Evolutionary conservation across 2,329 filamentous ascomycete genomes (phyloP), one percentile per base, ranked within the genome.

Genomic region (Didymella sp.): DNA sequence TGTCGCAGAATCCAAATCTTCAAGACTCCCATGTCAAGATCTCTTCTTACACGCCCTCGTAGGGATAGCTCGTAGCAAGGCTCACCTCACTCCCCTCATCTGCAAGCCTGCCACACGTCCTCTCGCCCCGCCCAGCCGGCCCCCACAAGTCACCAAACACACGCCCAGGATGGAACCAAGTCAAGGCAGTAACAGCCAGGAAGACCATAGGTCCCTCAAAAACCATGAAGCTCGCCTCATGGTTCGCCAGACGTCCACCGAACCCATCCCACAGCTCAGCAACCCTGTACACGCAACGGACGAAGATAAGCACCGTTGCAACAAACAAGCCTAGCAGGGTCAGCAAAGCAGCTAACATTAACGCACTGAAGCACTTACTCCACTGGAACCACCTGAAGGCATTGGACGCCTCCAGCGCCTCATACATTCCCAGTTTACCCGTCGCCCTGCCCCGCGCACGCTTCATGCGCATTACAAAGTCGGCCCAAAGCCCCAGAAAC

Each of bases 191-290:
- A n/a, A 75, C 73, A 0, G 82, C 80, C 30, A 81, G 64, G 2
- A 73, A 73, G 48, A 85, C 80, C 77, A 84, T 79, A 1, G 78
- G 77, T 2, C 81, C 81, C 58, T 84, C 82, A 4, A 84, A 71
- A n/a, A 80, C 72, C 76, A 84, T 79, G 62, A 83, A 82, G 13
- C 75, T 74, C 12, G 71, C 61, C 62, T 84, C 75, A 37, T 82
- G 63, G 60, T 82, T 81, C 61, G 79, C 80, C 31, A 82, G 66
- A 11, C 69, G 45, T 46, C 78, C 74, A 30, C 61, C 59, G 67
- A 80, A 82, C 11, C 80, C 80, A 19, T 76, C 71, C 52, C 76
- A 72, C 19, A 82, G 74, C 70, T 83, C 80, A 15, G 11, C 33
- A 35, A 35, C 33, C 6, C 33, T 35, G 8, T 35, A 35, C 7